phyloP scores from a whole-genome alignment of 2,329 filamentous ascomycete species.

The Calonectria pteridis region DNA sequence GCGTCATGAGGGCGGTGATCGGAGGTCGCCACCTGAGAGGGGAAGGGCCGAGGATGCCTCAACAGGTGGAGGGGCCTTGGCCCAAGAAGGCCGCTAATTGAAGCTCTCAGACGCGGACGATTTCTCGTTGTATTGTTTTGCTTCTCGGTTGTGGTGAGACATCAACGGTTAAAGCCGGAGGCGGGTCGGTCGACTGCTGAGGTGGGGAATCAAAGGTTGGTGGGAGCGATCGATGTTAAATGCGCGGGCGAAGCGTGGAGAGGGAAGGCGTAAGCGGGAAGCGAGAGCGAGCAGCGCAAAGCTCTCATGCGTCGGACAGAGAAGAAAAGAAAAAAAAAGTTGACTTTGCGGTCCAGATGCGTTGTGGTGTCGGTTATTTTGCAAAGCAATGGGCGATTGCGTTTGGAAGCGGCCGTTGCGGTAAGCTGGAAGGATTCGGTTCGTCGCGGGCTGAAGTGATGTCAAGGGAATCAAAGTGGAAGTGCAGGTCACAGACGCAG shows the following conservation, averaged over 20 bases:
- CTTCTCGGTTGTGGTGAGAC: not conserved
- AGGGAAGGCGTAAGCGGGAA: constrained; percentile 15
- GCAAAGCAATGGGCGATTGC: not conserved
- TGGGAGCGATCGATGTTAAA: constrained; percentile 7
- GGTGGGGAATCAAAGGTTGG: constrained; percentile 30
- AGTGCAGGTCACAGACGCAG: constrained; percentile 4
- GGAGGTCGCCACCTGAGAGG: constrained; percentile 6
- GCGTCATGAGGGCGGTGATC: constrained; percentile 20
- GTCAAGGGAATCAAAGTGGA: constrained; percentile 10
- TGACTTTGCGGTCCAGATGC: not conserved
- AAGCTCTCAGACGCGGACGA: not conserved
- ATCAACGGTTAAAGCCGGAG: constrained; percentile 23
- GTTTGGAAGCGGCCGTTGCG: not conserved
- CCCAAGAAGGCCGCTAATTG: not conserved
- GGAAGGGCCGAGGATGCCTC: constrained; percentile 1
- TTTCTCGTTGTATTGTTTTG: not conserved
- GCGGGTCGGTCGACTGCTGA: constrained; percentile 24
- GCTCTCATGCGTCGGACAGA: not conserved
- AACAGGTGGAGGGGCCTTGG: constrained; percentile 10
- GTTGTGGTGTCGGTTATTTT: not conserved
- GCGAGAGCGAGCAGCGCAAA: constrained; percentile 2
- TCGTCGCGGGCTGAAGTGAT: not conserved
- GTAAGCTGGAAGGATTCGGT: not conserved
- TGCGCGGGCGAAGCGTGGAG: constrained; percentile 11
- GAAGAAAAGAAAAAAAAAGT: not conserved